These are phyloP conservation scores for Phytophthora colocasiae DNA, from an alignment of 352 stramenopile genomes.

Conservation along the genomic window DNA sequence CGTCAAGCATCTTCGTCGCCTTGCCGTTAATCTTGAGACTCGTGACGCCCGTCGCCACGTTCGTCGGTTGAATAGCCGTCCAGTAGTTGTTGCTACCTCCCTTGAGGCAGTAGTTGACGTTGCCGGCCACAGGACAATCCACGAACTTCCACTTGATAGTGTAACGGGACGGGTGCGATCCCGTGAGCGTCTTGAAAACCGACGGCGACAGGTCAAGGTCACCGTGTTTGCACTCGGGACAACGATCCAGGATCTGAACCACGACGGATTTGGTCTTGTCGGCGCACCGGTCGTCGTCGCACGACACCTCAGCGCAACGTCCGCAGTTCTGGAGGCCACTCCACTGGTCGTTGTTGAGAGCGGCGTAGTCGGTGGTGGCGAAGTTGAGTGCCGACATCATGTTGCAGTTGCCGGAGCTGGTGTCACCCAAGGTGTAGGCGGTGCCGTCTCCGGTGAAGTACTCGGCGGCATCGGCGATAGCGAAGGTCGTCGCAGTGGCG, in stretches of 20 bases:
- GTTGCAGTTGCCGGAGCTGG: not conserved
- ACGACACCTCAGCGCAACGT: not conserved
- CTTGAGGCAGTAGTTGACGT: conserved; percentile 36
- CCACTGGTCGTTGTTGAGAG: not conserved
- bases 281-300: not conserved
- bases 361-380: not conserved
- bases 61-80: conserved; percentile 47
- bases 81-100: conserved; percentile 41
- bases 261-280: not conserved
- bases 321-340: not conserved
- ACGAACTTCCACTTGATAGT: conserved; percentile 49
- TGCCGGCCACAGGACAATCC: conserved; percentile 39
- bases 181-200: conserved; percentile 50
- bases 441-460: conserved; percentile 1
- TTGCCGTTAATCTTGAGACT: conserved; percentile 50
- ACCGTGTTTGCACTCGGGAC: conserved; percentile 4
- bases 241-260: not conserved
- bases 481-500: conserved; percentile 2
- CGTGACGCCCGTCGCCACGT: conserved; percentile 36
- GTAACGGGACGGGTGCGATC: conserved; percentile 32
- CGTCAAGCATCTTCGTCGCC: conserved; percentile 62
- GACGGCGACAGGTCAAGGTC: conserved; percentile 44
- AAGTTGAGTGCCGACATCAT: conserved; percentile 1
- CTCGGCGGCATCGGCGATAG: conserved; percentile 37
- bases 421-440: not conserved